phyloP scores from a whole-genome alignment of 73 alveolate genomes.

The Tetrahymena thermophila region DNA sequence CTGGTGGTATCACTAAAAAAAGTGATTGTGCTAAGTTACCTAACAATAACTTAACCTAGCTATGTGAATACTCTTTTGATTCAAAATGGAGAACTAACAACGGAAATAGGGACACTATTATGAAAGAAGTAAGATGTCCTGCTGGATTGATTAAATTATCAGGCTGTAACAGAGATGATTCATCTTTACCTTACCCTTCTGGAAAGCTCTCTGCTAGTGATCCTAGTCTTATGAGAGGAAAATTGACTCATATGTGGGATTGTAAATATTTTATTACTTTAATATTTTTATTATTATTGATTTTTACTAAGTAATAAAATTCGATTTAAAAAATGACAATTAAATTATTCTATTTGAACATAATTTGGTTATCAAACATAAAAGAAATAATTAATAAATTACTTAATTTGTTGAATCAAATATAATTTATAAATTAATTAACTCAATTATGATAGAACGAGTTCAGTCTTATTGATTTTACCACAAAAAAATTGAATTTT shows the following conservation, averaged over 20 bases:
- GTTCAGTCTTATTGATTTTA: no score
- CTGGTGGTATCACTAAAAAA: not conserved
- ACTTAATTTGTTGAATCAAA: not conserved
- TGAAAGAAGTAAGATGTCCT: not conserved
- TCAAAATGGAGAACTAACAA: not conserved
- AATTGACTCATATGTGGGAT: not conserved
- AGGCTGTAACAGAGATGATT: not conserved
- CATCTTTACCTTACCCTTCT: not conserved
- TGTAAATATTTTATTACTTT: not conserved
- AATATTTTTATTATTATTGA: no score
- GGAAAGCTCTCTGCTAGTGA: not conserved
- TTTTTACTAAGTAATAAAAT: not conserved
- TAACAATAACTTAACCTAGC: not conserved
- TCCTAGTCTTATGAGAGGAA: not conserved
- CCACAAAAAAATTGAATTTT: no score
- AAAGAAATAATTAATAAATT: no score
- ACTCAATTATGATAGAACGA: no score
- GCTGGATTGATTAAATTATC: not conserved
- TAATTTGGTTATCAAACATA: no score
- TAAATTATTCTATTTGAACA: not conserved
- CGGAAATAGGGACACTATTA: not conserved
- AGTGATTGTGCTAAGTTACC: not conserved
- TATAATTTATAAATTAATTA: no score
- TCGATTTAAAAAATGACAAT: not conserved
- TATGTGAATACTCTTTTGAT: not conserved